Evolutionary conservation across 495 filamentous ascomycete species (phyloP).

Genomic region (Darksidea phi): DNA sequence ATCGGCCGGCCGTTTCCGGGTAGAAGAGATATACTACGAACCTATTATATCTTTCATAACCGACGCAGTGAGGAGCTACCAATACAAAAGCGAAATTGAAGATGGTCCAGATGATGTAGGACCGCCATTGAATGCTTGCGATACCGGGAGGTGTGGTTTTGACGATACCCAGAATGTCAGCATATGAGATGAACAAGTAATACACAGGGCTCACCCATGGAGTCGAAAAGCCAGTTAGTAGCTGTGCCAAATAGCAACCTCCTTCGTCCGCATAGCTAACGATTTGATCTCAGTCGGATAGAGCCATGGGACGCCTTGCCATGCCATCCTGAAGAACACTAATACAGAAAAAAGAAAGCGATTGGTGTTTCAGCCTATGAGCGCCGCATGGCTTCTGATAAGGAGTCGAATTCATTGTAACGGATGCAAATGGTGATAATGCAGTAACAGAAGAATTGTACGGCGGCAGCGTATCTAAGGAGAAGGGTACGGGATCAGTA

Average conservation of each 20-base stretch:
- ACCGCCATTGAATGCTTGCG: slow-evolving; percentile 59
- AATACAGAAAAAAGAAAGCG: slow-evolving; percentile 44
- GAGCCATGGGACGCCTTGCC: slow-evolving; percentile 42
- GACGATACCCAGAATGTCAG: too few relatives aligned
- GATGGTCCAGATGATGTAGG: slow-evolving; percentile 65
- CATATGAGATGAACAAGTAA: too few relatives aligned
- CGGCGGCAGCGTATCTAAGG: slow-evolving; percentile 51
- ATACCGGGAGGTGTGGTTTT: slow-evolving; percentile 63
- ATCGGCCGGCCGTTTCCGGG: slow-evolving; percentile 58
- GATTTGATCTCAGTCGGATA: slow-evolving; percentile 65
- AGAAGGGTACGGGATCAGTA: too few relatives aligned
- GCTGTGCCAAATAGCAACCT: slow-evolving; percentile 57
- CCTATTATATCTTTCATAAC: slow-evolving; percentile 30
- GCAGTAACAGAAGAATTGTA: slow-evolving; percentile 54
- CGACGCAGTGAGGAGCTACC: not conserved
- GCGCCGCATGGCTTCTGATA: slow-evolving; percentile 13
- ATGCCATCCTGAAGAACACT: slow-evolving; percentile 41
- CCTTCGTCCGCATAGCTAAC: slow-evolving; percentile 57
- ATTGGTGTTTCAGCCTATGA: slow-evolving; percentile 44
- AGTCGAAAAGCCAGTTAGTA: slow-evolving; percentile 63
- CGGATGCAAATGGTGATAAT: slow-evolving; percentile 57
- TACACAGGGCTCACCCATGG: too few relatives aligned
- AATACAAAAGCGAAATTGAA: slow-evolving; percentile 58
- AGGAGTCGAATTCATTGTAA: slow-evolving; percentile 43
- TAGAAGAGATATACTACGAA: slow-evolving; percentile 58